Evolutionary conservation across 2,329 filamentous ascomycete genomes (phyloP), one percentile per base, ranked within the genome.

Genomic region (Chrysosporium queenslandicum): DNA sequence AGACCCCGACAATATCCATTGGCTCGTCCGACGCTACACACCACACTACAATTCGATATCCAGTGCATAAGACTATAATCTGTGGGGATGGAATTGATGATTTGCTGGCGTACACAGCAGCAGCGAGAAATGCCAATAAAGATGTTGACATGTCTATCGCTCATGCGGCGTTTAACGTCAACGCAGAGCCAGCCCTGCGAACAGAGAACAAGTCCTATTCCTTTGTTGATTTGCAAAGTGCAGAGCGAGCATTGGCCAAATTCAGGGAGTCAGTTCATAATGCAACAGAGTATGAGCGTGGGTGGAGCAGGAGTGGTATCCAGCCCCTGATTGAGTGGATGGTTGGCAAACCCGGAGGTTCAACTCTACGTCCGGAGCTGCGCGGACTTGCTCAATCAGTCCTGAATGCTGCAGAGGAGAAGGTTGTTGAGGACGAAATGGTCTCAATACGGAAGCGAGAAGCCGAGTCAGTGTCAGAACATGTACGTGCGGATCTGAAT

Each of bases 41-140:
- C 55, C 77, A 81, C 53, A 81, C 82, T 11, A 77, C 82, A 14
- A 75, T 92, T 39, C 80, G 82, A 5, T 88, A 87, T 41, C 90
- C 91, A 0, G 88, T 96, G 1, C 91, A 97, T 64, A 86, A 83
- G 63, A 81, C 84, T 0, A 69, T 96, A 14, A 61, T 96, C 8
- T 77, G 94, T 7, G 82, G 81, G 0, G 77, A 86, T 46, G 89
- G 87, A 0, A 70, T 94, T 2, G 71, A 79, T 50, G 87, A 85
- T 6, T 80, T 85, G 0, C 61, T 71, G 30, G 59, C 66, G 12
- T 70, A 67, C 39, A 62, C 64, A 41, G 61, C 60, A 12, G 53
- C 69, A 41, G 56, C 68, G 39, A 60, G 59, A 20, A 60, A 64
- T 49, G 50, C 65, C 16, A 63, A 63, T 23, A 52, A n/a, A 45